phyloP scores from a whole-genome alignment of 176 grass and related monocot species.

The Hsuehochloa calcarea region DNA sequence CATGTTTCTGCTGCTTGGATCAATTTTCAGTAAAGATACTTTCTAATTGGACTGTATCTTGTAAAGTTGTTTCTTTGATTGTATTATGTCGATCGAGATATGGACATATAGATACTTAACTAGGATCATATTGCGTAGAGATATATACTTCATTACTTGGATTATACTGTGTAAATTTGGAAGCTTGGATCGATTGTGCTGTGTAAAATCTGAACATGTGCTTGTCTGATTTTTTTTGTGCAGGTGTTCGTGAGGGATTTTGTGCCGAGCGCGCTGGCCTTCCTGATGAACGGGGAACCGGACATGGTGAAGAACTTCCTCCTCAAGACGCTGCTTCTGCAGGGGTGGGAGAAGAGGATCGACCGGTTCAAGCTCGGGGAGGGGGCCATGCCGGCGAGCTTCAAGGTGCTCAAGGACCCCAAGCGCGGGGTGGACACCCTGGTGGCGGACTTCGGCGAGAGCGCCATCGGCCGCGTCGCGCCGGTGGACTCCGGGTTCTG shows the following conservation, averaged over 20 bases:
- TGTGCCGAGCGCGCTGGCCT: slow-evolving; percentile 89
- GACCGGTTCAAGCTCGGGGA: slow-evolving; percentile 98
- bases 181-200: background rate
- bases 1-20: background rate
- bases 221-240: background rate
- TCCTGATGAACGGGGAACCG: slow-evolving; percentile 89
- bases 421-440: slow-evolving; percentile 60
- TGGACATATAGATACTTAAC: background rate
- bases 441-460: slow-evolving; percentile 87
- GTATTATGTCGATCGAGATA: background rate
- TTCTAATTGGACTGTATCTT: background rate
- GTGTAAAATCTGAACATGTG: background rate
- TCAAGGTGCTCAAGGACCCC: slow-evolving; percentile 82
- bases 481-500: slow-evolving; percentile 93
- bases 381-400: slow-evolving; percentile 92
- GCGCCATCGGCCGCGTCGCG: slow-evolving; percentile 87
- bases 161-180: background rate
- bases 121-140: background rate
- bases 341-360: slow-evolving; percentile 87
- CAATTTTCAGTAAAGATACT: background rate
- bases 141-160: background rate
- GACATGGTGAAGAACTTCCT: slow-evolving; percentile 89
- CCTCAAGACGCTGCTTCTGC: slow-evolving; percentile 74
- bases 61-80: slow-evolving; percentile 2
- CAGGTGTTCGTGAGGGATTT: slow-evolving; percentile 95